Percentiles rank a stretch among this genome's conserved stretches.
Conservation (phyloP, 75 land plant species). For the Picea glauca region DNA sequence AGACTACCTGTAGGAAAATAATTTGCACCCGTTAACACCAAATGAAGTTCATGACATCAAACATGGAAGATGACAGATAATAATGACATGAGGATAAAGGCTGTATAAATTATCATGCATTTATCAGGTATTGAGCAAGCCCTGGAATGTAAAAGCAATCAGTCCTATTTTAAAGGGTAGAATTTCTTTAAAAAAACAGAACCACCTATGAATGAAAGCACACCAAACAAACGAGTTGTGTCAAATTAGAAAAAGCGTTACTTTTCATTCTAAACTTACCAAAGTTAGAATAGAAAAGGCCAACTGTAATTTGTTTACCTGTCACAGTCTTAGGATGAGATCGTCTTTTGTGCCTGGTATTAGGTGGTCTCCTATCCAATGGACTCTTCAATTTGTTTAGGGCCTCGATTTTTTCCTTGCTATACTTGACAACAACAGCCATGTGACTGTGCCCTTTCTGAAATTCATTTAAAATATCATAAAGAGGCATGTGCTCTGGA, state of each 20-base stretch:
- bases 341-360: conserved; percentile 9
- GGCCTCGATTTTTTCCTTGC: conserved; percentile 14
- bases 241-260: neutral
- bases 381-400: conserved; percentile 11
- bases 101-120: too few relatives aligned
- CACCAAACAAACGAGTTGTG: neutral
- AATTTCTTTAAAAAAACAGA: too few relatives aligned
- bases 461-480: conserved; percentile 76
- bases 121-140: too few relatives aligned
- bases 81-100: too few relatives aligned
- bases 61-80: too few relatives aligned
- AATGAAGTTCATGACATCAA: too few relatives aligned
- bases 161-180: too few relatives aligned
- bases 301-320: conserved; percentile 1
- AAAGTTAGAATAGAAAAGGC: neutral
- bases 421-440: conserved; percentile 72
- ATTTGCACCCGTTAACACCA: too few relatives aligned
- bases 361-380: conserved; percentile 24
- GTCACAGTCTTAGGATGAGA: conserved; percentile 13
- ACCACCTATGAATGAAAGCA: neutral
- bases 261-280: neutral
- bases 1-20: too few relatives aligned
- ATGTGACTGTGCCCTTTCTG: conserved; percentile 87
- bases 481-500: conserved; percentile 54
- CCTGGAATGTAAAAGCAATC: too few relatives aligned